Evolutionary conservation across 305 asterid species (phyloP).

Genomic region (Solanum aculeatissimum): DNA sequence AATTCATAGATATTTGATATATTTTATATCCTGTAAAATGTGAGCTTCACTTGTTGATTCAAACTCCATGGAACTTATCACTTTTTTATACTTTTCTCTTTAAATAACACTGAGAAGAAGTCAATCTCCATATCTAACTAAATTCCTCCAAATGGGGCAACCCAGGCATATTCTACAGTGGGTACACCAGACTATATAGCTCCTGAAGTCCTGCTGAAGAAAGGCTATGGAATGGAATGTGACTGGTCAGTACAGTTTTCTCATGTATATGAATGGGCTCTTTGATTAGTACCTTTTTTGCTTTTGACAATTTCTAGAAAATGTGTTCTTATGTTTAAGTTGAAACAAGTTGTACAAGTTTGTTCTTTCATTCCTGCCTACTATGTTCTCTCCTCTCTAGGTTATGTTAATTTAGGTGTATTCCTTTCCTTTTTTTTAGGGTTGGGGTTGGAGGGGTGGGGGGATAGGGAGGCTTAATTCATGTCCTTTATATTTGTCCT

Average conservation of each 20-base stretch:
- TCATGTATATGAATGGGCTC: neutral
- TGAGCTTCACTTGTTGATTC: neutral
- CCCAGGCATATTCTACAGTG: slow-evolving; percentile 95
- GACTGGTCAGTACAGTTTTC: slow-evolving; percentile 64
- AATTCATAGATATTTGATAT: neutral
- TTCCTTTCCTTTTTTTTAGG: neutral
- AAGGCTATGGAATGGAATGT: slow-evolving; percentile 98
- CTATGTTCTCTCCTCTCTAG: neutral
- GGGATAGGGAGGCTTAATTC: neutral
- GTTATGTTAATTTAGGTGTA: neutral
- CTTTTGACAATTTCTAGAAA: neutral
- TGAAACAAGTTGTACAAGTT: neutral
- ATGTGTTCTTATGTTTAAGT: neutral
- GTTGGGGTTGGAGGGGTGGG: neutral
- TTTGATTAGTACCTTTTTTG: neutral
- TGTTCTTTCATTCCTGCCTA: neutral
- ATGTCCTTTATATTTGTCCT: neutral
- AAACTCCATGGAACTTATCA: neutral
- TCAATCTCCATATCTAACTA: neutral
- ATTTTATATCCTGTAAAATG: neutral
- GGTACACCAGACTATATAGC: slow-evolving; percentile 98
- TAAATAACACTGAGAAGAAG: neutral
- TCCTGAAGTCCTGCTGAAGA: slow-evolving; percentile 92
- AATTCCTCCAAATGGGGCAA: slow-evolving; percentile 9
- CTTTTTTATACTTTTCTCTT: neutral